Evolutionary conservation across 805 yeast genomes (phyloP).

Genomic region (Kodamaea kaohsiungensis): DNA sequence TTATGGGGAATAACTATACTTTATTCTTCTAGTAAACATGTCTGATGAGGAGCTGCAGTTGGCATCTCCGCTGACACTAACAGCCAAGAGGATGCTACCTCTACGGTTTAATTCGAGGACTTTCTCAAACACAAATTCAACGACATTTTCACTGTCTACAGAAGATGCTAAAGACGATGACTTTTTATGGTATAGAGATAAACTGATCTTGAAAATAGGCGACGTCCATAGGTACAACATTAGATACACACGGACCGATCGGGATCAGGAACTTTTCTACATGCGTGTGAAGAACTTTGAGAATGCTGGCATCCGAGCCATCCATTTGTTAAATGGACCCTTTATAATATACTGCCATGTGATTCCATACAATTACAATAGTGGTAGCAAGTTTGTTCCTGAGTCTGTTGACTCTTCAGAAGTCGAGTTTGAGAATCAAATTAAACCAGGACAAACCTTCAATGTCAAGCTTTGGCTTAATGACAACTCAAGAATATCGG

Average conservation of each 20-base stretch:
- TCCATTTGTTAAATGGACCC: conserved; percentile 45
- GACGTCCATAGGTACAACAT: conserved; percentile 38
- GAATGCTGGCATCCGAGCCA: conserved; percentile 36
- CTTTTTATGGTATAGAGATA: conserved; percentile 24
- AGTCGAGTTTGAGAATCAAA: conserved; percentile 37
- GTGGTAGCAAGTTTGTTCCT: conserved; percentile 24
- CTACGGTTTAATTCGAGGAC: background rate
- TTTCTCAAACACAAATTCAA: background rate
- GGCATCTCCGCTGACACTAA: background rate
- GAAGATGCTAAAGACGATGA: background rate
- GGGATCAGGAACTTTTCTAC: conserved; percentile 19
- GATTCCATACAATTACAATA: conserved; percentile 37
- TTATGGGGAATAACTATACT: background rate
- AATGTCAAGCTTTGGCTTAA: conserved; percentile 55
- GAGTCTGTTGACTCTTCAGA: conserved; percentile 23
- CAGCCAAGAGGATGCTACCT: background rate
- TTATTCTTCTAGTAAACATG: background rate
- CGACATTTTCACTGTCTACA: background rate
- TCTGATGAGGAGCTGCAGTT: background rate
- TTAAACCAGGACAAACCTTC: conserved; percentile 74
- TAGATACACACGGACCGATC: conserved; percentile 18
- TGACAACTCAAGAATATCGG: conserved; percentile 35
- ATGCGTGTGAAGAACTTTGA: conserved; percentile 43
- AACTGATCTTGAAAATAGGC: conserved; percentile 35
- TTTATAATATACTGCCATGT: conserved; percentile 46